These are phyloP conservation scores for Stachybotrys elegans DNA, from an alignment of 2,329 filamentous ascomycete species.

Conservation along the genomic window DNA sequence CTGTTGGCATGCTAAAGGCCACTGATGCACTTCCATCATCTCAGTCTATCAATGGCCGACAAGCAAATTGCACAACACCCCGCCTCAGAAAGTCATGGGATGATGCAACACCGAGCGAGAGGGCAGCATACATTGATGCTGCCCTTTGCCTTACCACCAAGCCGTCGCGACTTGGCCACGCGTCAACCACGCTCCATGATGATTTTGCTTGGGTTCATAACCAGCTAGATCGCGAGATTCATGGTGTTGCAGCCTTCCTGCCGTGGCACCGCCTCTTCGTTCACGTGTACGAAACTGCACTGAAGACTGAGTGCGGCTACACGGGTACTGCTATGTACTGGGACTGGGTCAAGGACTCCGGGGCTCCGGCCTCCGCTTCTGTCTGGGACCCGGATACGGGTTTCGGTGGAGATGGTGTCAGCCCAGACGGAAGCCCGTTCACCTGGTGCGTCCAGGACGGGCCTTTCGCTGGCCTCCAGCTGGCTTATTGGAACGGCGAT, in stretches of 20 bases:
- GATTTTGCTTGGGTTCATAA: conserved; percentile 1
- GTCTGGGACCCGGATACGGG: conserved; percentile 1
- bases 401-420: conserved; percentile 1
- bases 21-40: no score
- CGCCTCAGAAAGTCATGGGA: conserved; percentile 2
- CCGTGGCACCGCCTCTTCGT: conserved; percentile 2
- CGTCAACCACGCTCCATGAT: not conserved
- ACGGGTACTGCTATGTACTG: conserved; percentile 1
- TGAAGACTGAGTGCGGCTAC: conserved; percentile 3
- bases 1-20: no score
- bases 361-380: not conserved
- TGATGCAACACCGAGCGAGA: not conserved
- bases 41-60: not conserved
- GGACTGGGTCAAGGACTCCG: conserved; percentile 1
- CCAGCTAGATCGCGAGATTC: not conserved
- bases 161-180: conserved; percentile 2
- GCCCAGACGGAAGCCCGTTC: not conserved
- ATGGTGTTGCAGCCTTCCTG: conserved; percentile 1
- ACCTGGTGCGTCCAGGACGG: conserved; percentile 2
- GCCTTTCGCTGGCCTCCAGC: not conserved
- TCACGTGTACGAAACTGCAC: conserved; percentile 1
- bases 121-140: conserved; percentile 1
- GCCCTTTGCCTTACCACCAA: not conserved
- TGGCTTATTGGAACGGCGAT: not conserved
- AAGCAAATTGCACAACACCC: not conserved